Evolutionary conservation across 768 basidiomycete genomes (phyloP), one percentile per base, ranked within the genome.

Genomic region (Pholiota molesta): DNA sequence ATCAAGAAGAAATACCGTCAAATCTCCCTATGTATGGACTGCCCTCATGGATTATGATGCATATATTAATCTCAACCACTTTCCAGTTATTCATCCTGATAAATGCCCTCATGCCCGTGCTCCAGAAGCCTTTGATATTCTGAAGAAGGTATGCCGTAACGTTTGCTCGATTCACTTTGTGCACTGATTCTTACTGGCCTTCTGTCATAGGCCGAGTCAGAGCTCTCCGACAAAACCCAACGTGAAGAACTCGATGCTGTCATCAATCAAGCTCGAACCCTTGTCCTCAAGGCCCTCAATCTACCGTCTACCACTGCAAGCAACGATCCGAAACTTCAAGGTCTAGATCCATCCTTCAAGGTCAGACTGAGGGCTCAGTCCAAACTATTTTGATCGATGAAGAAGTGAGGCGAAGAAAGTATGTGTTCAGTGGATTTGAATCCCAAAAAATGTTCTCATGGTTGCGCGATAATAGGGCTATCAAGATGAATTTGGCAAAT

Each of bases 21-120:
- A 68, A 75, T 94, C 70, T 95, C 93, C 66, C 82, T 95, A 47
- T 90, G 93, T 94, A 76, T 76, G 89, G 78, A 63, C 54, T 9
- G 13, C 19, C 53, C 42, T 37, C 52, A 29, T 57, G 55, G 37
- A 28, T 55, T 60, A 37, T 40, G 44, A 11, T 52, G 17, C 3
- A 28, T 9, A 39, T 31, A 26, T 4, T 26, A 26, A 26, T 54
- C 53, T 57, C 49, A 57, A 57, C 17, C 55, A 63, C 11, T 55
- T 55, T 40, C 64, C 73, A 95, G 93, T 97, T 76, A 98, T 99
- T 71, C 97, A 99, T 82, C 97, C 97, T 64, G 97, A 99, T 81
- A 99, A 99, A 83, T 91, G 91, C 69, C 80, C 92, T 72, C 94
- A 97, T 77, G 81, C 85, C 29, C 86, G 88, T 69, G 92, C 94